Percentiles rank a stretch among this genome's conserved stretches.
phyloP scores from a whole-genome alignment of 768 basidiomycete genomes.

The Calocybe cyanea region DNA sequence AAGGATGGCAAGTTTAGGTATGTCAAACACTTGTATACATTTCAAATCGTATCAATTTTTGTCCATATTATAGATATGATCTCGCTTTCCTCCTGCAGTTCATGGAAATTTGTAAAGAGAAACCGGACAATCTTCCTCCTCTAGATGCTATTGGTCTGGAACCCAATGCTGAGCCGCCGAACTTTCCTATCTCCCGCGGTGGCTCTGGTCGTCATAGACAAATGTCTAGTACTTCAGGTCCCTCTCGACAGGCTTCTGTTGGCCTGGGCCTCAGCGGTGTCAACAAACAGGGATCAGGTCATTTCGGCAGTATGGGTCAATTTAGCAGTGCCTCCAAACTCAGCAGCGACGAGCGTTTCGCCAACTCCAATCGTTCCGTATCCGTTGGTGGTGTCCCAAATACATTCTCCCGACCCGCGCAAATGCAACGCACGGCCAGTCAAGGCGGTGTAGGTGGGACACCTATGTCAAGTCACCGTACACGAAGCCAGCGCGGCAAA shows the following conservation, averaged over 20 bases:
- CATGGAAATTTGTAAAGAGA: conserved; percentile 92
- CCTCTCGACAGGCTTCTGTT: conserved; percentile 44
- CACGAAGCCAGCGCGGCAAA: conserved; percentile 81
- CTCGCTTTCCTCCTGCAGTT: conserved; percentile 98
- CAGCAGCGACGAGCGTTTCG: conserved; percentile 69
- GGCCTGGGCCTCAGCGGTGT: conserved; percentile 43
- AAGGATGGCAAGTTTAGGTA: conserved; percentile 90
- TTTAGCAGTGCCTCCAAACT: conserved; percentile 55
- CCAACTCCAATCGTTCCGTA: conserved; percentile 41
- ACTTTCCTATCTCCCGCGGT: conserved; percentile 51
- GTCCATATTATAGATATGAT: conserved; percentile 64
- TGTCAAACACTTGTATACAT: background rate
- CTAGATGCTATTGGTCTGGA: conserved; percentile 91
- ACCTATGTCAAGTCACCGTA: conserved; percentile 52
- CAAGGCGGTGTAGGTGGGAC: conserved; percentile 54
- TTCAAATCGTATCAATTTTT: background rate
- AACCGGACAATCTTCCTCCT: conserved; percentile 85
- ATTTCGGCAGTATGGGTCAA: conserved; percentile 58
- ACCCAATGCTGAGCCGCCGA: conserved; percentile 51
- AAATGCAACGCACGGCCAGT: conserved; percentile 68
- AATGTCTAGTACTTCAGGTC: conserved; percentile 38
- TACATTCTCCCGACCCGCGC: conserved; percentile 50
- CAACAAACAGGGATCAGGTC: conserved; percentile 43
- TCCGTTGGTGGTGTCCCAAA: conserved; percentile 51
- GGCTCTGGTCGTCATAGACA: conserved; percentile 62